Base-by-base conservation (phyloP, 768 basidiomycete species). In the Tulasnella sp. region DNA sequence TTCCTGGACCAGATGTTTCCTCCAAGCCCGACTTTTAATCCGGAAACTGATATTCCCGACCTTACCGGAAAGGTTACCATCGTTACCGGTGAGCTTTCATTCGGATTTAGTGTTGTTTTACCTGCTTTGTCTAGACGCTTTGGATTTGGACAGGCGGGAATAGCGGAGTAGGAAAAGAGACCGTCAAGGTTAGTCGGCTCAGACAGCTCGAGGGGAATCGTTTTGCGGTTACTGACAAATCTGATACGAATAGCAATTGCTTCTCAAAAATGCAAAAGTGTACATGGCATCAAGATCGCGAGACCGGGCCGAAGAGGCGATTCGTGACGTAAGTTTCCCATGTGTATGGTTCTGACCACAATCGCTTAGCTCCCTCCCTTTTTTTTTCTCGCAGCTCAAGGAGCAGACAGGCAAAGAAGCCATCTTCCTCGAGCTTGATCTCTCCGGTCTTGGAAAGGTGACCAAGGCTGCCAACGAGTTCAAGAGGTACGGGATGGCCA, bases 201-300 rank as follows among this genome's bases (percentile, higher is more conserved):
- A 21, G 24, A 24, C 44, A n/a, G 46, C 46, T 21, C n/a, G n/a
- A n/a, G 1, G 71, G n/a, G n/a, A 44, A 38, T n/a, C n/a, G n/a
- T 27, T 27, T 27, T 36, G 71, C 27, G 8, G 19, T 38, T 5
- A 21, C 38, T 42, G 39, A 40, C 78, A 31, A n/a, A 3, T 36
- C 14, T 27, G 24, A 12, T 36, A 27, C 31, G 24, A 27, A 31
- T 36, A 68, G 62, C 62, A 34, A 27, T 36, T 68, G 36, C 62
- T 83, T 27, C 18, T 76, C n/a, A 81, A 82, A 58, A 71, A 80
- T 42, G 83, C 82, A 34, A 82, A 81, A 18, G 83, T 83, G 1
- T 83, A 83, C 81, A 74, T 83, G 38, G 80, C 76, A 7, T 72
- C 79, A 58, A 77, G n/a, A 80, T 82, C 81, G 4, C 48, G 27